Conservation (phyloP, 352 stramenopile species). For the Globisporangium okanoganense region DNA sequence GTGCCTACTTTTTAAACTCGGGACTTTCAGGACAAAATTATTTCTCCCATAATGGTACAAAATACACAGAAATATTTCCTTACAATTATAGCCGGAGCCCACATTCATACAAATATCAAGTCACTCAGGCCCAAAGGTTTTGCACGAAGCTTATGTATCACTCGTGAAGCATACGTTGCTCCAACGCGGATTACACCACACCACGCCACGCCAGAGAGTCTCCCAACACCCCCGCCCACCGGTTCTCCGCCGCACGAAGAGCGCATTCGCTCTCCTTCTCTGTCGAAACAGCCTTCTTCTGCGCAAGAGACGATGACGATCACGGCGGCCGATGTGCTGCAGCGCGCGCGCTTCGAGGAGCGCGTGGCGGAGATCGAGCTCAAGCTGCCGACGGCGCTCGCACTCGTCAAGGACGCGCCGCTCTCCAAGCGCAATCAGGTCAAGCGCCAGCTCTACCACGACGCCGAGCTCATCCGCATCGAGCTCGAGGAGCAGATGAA, state of each 20-base stretch:
- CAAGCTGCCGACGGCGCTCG: slow-evolving; percentile 41
- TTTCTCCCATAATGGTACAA: no score
- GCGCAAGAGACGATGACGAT: slow-evolving; percentile 20
- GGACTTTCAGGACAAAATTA: no score
- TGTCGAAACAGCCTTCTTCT: background rate
- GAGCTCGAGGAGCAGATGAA: slow-evolving; percentile 81
- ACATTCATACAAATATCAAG: no score
- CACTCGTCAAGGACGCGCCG: slow-evolving; percentile 30
- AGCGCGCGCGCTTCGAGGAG: slow-evolving; percentile 49
- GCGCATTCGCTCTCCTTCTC: background rate
- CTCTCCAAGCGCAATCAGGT: slow-evolving; percentile 75
- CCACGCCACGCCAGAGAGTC: no score
- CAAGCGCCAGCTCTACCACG: slow-evolving; percentile 60
- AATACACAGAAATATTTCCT: no score
- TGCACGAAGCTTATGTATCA: no score
- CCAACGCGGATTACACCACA: no score
- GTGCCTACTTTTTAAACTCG: no score
- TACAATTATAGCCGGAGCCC: no score
- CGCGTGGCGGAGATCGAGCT: slow-evolving; percentile 49
- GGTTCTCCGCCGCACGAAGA: background rate
- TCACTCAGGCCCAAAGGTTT: no score
- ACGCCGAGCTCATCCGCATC: slow-evolving; percentile 69
- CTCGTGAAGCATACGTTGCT: no score
- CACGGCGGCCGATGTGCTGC: slow-evolving; percentile 44
- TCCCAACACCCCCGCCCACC: no score